These are phyloP conservation scores for Boletus subparvulus DNA, from an alignment of 768 basidiomycete species.

Conservation along the genomic window DNA sequence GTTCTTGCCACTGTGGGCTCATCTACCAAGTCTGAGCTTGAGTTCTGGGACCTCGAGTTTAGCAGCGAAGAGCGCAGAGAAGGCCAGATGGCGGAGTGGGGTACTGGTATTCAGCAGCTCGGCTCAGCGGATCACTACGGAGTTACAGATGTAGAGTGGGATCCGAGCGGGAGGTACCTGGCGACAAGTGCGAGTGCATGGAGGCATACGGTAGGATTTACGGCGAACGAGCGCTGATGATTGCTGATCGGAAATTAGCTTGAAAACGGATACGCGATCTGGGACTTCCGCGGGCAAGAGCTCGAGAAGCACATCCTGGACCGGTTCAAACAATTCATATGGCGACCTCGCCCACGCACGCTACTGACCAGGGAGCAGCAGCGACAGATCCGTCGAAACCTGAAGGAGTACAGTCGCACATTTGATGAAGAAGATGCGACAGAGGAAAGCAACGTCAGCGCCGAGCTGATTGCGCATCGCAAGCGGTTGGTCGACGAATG, in stretches of 20 bases:
- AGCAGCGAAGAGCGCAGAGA: slow-evolving; percentile 56
- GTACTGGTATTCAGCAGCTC: slow-evolving; percentile 80
- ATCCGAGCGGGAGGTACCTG: slow-evolving; percentile 91
- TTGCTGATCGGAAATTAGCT: slow-evolving; percentile 50
- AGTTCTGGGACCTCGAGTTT: slow-evolving; percentile 99
- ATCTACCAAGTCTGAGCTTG: slow-evolving; percentile 92
- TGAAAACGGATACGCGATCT: slow-evolving; percentile 94
- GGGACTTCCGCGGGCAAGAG: slow-evolving; percentile 98
- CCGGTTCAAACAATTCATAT: slow-evolving; percentile 98
- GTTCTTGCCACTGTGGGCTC: slow-evolving; percentile 96
- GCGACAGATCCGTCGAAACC: slow-evolving; percentile 79
- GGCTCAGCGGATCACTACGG: slow-evolving; percentile 93
- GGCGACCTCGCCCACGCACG: slow-evolving; percentile 93
- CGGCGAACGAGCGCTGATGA: background rate
- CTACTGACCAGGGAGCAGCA: slow-evolving; percentile 87
- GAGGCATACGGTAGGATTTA: slow-evolving; percentile 78
- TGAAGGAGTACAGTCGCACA: slow-evolving; percentile 84
- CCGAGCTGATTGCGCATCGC: slow-evolving; percentile 86
- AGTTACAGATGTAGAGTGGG: slow-evolving; percentile 98
- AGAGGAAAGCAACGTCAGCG: slow-evolving; percentile 92
- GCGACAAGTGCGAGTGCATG: slow-evolving; percentile 93
- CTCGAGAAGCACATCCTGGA: slow-evolving; percentile 86
- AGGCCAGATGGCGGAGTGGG: slow-evolving; percentile 66
- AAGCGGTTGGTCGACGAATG: slow-evolving; percentile 96
- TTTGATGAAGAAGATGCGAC: slow-evolving; percentile 98